Percentiles rank a stretch among this genome's conserved stretches.
Conservation (phyloP, 2,329 filamentous ascomycete genomes). For the Ophiobolus disseminans region DNA sequence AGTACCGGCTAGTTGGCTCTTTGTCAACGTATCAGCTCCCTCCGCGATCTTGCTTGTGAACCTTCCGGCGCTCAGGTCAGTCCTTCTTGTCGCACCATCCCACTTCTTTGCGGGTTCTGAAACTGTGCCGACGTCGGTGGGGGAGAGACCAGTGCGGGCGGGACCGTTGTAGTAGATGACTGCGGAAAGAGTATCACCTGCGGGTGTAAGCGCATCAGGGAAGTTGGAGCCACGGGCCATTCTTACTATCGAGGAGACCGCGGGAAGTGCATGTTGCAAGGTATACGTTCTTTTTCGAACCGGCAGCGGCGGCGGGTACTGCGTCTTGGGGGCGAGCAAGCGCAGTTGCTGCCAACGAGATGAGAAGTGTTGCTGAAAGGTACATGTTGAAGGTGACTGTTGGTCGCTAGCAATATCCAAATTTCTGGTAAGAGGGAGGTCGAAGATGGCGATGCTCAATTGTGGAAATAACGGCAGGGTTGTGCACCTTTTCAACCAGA, state of each 20-base stretch:
- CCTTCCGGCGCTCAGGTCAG: not conserved
- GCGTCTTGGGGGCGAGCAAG: slow-evolving; percentile 2
- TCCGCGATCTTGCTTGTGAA: slow-evolving; percentile 17
- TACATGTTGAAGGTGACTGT: slow-evolving; percentile 7
- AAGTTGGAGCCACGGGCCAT: not conserved
- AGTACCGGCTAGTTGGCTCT: slow-evolving; percentile 19
- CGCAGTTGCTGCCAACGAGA: slow-evolving; percentile 1
- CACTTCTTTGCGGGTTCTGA: slow-evolving; percentile 1
- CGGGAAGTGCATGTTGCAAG: slow-evolving; percentile 21
- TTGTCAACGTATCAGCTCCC: slow-evolving; percentile 10
- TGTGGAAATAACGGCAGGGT: slow-evolving; percentile 5
- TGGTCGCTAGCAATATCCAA: not conserved
- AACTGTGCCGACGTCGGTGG: slow-evolving; percentile 9
- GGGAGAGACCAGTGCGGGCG: slow-evolving; percentile 1
- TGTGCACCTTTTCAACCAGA: slow-evolving; percentile 1
- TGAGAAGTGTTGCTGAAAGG: slow-evolving; percentile 3
- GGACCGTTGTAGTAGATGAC: slow-evolving; percentile 18
- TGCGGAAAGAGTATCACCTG: slow-evolving; percentile 9
- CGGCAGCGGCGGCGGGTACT: not conserved
- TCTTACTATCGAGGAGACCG: slow-evolving; percentile 3
- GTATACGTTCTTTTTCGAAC: slow-evolving; percentile 18
- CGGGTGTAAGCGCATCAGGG: not conserved
- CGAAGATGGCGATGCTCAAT: not conserved
- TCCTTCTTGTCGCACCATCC: slow-evolving; percentile 4
- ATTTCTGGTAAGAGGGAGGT: not conserved